Conservation (phyloP, 768 basidiomycete genomes). For the Suillus tomentosus region DNA sequence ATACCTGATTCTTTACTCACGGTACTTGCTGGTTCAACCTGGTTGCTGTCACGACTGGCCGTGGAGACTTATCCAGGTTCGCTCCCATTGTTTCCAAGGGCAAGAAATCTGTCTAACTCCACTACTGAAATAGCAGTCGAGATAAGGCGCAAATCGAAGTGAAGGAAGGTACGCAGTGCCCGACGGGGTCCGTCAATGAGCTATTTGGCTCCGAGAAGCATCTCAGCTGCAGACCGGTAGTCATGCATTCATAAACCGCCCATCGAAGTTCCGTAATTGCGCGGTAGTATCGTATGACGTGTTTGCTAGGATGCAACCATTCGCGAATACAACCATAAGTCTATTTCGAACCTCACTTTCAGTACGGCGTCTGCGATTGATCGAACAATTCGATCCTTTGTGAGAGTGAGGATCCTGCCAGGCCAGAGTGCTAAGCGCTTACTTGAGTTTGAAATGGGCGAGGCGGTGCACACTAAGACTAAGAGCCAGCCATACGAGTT, state of each 20-base stretch:
- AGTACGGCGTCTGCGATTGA: neutral
- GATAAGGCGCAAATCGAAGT: slow-evolving; percentile 36
- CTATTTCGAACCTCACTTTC: neutral
- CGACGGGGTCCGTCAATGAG: slow-evolving; percentile 40
- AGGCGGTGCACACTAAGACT: neutral
- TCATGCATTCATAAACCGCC: neutral
- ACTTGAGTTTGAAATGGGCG: neutral
- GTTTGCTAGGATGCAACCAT: neutral
- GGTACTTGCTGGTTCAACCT: too few species aligned
- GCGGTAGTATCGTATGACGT: neutral
- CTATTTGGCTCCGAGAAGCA: slow-evolving; percentile 30
- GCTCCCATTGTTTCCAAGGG: neutral
- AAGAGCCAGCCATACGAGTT: neutral
- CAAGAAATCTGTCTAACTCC: neutral
- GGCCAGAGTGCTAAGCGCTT: neutral
- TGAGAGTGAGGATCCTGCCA: neutral
- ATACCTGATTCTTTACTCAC: too few species aligned
- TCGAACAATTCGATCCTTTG: neutral
- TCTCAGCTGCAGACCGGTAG: slow-evolving; percentile 33
- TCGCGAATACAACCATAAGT: neutral
- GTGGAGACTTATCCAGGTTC: neutral
- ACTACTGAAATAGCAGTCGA: slow-evolving; percentile 52
- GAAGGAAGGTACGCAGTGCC: slow-evolving; percentile 33
- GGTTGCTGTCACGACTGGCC: too few species aligned
- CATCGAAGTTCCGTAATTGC: too few species aligned